phyloP scores from a whole-genome alignment of 257 asterid genomes.

The Solanum chmielewskii region DNA sequence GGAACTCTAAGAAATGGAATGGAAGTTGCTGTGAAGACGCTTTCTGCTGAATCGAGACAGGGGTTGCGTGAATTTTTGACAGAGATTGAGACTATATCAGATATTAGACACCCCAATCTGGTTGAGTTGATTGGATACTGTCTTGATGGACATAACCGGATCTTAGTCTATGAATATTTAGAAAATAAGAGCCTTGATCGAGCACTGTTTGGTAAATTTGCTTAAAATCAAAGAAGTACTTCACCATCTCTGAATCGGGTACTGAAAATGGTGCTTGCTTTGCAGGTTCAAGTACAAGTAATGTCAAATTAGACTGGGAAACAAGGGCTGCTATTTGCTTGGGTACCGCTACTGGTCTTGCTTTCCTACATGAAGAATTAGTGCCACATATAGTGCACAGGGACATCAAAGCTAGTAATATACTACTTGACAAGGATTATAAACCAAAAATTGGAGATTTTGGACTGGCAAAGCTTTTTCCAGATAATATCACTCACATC shows the following conservation, averaged over 20 bases:
- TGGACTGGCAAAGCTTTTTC: constrained; percentile 90
- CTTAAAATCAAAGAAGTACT: background rate
- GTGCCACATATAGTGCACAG: constrained; percentile 81
- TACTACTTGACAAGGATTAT: constrained; percentile 58
- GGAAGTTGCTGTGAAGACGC: constrained; percentile 70
- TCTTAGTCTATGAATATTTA: constrained; percentile 72
- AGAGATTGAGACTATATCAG: constrained; percentile 72
- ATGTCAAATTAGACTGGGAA: constrained; percentile 48
- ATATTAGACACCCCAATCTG: constrained; percentile 79
- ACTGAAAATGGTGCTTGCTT: background rate
- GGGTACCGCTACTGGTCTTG: constrained; percentile 75
- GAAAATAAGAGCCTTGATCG: constrained; percentile 78
- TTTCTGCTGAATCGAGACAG: constrained; percentile 71
- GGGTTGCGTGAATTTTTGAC: constrained; percentile 76
- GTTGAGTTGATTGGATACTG: constrained; percentile 81
- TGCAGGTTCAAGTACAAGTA: constrained; percentile 36
- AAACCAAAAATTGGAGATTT: constrained; percentile 91
- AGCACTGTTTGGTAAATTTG: constrained; percentile 53
- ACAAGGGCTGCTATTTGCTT: constrained; percentile 64
- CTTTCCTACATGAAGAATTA: constrained; percentile 76
- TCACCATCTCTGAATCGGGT: background rate
- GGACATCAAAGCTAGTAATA: constrained; percentile 90
- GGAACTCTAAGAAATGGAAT: constrained; percentile 54
- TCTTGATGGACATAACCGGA: constrained; percentile 49
- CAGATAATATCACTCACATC: constrained; percentile 84